Evolutionary conservation across 2,329 filamentous ascomycete species (phyloP), one percentile per base, ranked within the genome.

Genomic region (Diaporthe sp.): DNA sequence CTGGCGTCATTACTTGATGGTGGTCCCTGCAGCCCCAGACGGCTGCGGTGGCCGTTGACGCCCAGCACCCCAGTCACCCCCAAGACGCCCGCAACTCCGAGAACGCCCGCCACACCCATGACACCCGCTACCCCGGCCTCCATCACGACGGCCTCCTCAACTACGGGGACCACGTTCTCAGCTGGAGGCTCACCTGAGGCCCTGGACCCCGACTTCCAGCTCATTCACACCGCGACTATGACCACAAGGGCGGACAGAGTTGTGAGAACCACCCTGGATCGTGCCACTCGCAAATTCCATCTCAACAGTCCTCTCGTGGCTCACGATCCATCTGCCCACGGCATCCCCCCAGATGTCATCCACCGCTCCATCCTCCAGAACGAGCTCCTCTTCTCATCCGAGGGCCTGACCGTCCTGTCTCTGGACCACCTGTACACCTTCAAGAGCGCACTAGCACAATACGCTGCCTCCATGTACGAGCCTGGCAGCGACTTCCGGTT

Each of bases 381-480:
- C 79, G 89, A 92, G 74, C 82, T 90, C 33, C 84, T 93, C 71
- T 93, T 92, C 84, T 87, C 87, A 2, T 87, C 89, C 2, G 88
- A 89, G 35, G 90, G 90, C 25, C 85, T 93, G 15, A 91, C 87
- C 0, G 83, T 93, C 10, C 80, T 92, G 19, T 87, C 90, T 0
- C 85, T 92, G 15, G 91, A 93, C 81, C 86, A 90, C 67, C 81
- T 92, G 60, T 93, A 92, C 82, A 91, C 89, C 55, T 90, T 93
- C 83, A 92, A 92, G 80, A 85, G 86, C 61, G 89, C 90, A 1
- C 85, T 93, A 15, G 86, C 88, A 25, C 87, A 86, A 77, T 92
- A 92, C 80, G 86, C 88, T 6, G 85, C 85, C 74, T 86, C 85
- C 1, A 74, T 60, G 38, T 28, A 50, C n/a, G 45, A 74, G 25